Conservation (phyloP, 2,329 filamentous ascomycete genomes). For the Fusarium sp. region DNA sequence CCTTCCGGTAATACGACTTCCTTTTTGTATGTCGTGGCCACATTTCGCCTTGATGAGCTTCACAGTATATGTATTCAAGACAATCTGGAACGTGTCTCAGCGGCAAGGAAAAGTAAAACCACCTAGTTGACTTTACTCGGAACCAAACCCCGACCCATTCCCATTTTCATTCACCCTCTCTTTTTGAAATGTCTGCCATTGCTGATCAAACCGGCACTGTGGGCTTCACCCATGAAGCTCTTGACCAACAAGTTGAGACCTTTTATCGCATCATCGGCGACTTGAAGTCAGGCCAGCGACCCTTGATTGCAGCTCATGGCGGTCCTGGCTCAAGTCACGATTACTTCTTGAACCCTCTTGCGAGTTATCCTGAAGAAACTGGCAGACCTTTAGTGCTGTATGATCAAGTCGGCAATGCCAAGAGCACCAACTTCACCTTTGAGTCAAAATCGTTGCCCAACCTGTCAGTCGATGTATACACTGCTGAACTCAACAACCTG, state of each 20-base stretch:
- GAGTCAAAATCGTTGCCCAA: slow-evolving; percentile 14
- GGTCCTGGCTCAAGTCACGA: slow-evolving; percentile 16
- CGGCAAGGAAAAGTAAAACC: neutral
- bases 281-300: slow-evolving; percentile 13
- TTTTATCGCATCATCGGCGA: slow-evolving; percentile 14
- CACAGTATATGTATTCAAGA: slow-evolving; percentile 9
- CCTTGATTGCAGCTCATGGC: slow-evolving; percentile 15
- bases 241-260: slow-evolving; percentile 8
- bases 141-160: neutral
- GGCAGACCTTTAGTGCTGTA: slow-evolving; percentile 11
- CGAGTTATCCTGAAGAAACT: slow-evolving; percentile 7
- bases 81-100: slow-evolving; percentile 4
- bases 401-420: slow-evolving; percentile 14
- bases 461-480: slow-evolving; percentile 11
- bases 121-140: neutral
- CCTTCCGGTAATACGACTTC: neutral
- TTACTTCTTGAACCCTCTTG: slow-evolving; percentile 12
- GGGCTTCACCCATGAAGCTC: slow-evolving; percentile 7
- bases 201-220: slow-evolving; percentile 12
- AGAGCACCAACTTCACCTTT: slow-evolving; percentile 12
- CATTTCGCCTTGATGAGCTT: neutral
- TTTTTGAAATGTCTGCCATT: slow-evolving; percentile 2
- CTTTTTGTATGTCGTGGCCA: neutral
- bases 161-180: slow-evolving; percentile 2
- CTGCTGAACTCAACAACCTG: slow-evolving; percentile 15